These are phyloP conservation scores for Salix suchowensis DNA, from an alignment of 345 rosid species.

Conservation along the genomic window DNA sequence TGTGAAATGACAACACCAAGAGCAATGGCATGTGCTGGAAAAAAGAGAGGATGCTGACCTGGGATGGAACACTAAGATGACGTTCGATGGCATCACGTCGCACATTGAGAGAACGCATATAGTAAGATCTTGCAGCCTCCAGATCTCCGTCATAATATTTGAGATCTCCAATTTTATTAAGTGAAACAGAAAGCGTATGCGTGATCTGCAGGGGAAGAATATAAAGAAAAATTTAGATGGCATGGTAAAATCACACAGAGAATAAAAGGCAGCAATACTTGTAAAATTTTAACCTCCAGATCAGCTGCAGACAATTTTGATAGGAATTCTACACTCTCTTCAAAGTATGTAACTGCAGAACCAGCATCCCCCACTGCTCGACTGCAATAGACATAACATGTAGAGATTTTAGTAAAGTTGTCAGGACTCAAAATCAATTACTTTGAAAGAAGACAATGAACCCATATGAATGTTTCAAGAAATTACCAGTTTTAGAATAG, in stretches of 20 bases:
- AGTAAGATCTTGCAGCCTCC: constrained; percentile 75
- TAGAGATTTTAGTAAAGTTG: constrained; percentile 1
- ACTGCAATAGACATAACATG: constrained; percentile 39
- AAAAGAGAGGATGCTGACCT: constrained; percentile 41
- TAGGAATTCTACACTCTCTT: constrained; percentile 87
- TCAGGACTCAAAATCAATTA: background rate
- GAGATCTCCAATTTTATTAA: constrained; percentile 92
- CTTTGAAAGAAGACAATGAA: background rate
- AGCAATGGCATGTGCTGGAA: background rate
- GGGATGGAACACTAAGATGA: constrained; percentile 58
- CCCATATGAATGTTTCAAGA: background rate
- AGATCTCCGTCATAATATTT: constrained; percentile 84
- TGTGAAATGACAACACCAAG: background rate
- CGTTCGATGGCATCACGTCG: constrained; percentile 69
- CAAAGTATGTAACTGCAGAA: constrained; percentile 69
- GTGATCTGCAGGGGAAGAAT: constrained; percentile 46
- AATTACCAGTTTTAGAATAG: background rate
- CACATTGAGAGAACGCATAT: constrained; percentile 64
- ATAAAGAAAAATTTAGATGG: background rate
- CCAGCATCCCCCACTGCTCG: constrained; percentile 80
- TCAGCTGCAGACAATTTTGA: constrained; percentile 65
- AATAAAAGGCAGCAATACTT: background rate
- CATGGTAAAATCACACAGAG: background rate
- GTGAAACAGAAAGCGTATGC: constrained; percentile 92
- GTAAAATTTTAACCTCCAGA: constrained; percentile 56